Base-by-base conservation (phyloP, 768 basidiomycete genomes). In the Hortiboletus flavorubellus region DNA sequence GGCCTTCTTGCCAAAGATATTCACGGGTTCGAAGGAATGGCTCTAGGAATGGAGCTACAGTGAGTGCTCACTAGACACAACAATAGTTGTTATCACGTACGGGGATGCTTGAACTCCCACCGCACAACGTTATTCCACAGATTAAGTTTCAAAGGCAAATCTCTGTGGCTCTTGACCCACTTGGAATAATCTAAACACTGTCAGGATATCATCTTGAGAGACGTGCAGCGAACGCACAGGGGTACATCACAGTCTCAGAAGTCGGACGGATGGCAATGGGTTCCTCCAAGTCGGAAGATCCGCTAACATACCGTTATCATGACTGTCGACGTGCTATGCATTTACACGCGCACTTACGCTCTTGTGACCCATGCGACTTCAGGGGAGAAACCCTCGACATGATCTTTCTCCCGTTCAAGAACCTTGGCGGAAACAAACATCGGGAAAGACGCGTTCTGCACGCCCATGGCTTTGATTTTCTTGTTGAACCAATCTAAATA, bases 1-100 rank as follows among this genome's bases (percentile, higher is more conserved):
- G 97, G 37, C 97, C 97, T 73, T 99, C 97, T 76, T 99, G 97
- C 97, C 97, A 99, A n/a, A 99, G 78, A 81, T 98, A 99, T 76
- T 99, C 97, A 69, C 97, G 91, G 2, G 97, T 98, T 53, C 97
- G 93, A 37, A 99, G 82, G 89, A 99, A 99, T 8, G 97, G 97
- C 72, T 99, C 89, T 91, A 68, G 26, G 35, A 35, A 50, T 84
- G 69, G 37, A 30, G 33, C 33, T 5, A 11, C 2, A n/a, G 18
- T 49, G 8, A 63, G 56, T 14, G 3, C 38, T 18, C 0, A 4
- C 12, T 14, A 30, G 15, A 51, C 9, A 41, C 2, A 1, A 46
- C 18, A 14, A 30, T 26, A 8, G n/a, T 23, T 55, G 53, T 5
- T 11, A 43, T 74, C 16, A 64, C 86, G 68, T 57, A 91, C 89